Evolutionary conservation across 164 flowering plant genomes (phyloP).

Genomic region (Chimonanthus praecox): DNA sequence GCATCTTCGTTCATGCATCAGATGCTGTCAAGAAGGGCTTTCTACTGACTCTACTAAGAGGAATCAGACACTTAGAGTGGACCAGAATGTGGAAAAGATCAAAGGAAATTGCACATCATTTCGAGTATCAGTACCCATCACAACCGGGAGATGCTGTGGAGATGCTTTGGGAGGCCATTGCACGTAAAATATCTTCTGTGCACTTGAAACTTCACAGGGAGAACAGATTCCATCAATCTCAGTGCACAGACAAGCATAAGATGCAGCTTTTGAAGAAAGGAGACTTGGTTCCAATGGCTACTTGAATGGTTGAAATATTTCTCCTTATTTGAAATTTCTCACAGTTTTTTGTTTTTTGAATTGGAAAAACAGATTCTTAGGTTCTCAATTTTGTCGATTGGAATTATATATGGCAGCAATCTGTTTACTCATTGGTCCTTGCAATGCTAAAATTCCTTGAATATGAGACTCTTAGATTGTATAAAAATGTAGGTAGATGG

Average conservation of each 20-base stretch:
- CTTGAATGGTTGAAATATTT: not conserved
- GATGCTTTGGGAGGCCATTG: slow-evolving; percentile 81
- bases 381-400: not conserved
- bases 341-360: not conserved
- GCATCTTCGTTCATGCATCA: slow-evolving; percentile 57
- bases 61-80: slow-evolving; percentile 53
- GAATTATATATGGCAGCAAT: not conserved
- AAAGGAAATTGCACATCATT: slow-evolving; percentile 52
- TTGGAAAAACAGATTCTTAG: not conserved
- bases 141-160: slow-evolving; percentile 70
- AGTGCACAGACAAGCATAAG: slow-evolving; percentile 12
- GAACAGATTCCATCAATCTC: slow-evolving; percentile 39
- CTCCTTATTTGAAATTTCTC: not conserved
- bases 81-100: slow-evolving; percentile 70
- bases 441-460: not conserved
- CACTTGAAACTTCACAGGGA: slow-evolving; percentile 30
- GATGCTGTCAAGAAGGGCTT: slow-evolving; percentile 62
- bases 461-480: not conserved
- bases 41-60: slow-evolving; percentile 59
- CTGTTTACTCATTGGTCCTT: not conserved
- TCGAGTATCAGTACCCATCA: slow-evolving; percentile 77
- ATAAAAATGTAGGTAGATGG: not conserved
- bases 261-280: not conserved
- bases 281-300: not conserved
- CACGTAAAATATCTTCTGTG: slow-evolving; percentile 36